Evolutionary conservation across 2,329 filamentous ascomycete species (phyloP).

Genomic region (Cytospora mali): DNA sequence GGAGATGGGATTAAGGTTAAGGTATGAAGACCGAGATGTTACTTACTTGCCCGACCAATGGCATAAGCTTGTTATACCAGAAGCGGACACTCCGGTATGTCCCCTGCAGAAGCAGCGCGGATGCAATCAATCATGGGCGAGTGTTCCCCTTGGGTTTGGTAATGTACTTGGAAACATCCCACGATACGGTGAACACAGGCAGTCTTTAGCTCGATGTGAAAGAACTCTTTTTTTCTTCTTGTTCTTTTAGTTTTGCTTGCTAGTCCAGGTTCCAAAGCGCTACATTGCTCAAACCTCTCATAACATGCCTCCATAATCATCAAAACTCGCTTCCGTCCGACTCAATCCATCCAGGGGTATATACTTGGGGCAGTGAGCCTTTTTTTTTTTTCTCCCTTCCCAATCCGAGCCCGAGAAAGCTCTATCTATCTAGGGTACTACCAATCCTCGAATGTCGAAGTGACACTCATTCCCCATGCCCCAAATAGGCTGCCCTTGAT

Average conservation of each 20-base stretch:
- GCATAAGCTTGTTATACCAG: not conserved
- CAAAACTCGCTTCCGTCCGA: not conserved
- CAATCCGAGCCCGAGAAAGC: not conserved
- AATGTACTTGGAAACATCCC: not conserved
- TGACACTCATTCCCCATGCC: not conserved
- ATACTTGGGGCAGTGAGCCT: constrained; percentile 2
- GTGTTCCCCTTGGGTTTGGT: not conserved
- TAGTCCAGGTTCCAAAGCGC: not conserved
- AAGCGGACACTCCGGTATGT: not conserved
- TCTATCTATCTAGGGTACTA: not conserved
- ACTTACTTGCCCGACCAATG: too few relatives aligned
- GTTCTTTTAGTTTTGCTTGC: not conserved
- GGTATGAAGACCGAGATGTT: not conserved
- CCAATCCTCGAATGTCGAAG: not conserved
- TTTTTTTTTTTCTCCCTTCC: too few relatives aligned
- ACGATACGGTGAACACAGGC: too few relatives aligned
- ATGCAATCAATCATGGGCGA: not conserved
- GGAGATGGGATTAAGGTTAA: not conserved
- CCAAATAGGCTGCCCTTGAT: not conserved
- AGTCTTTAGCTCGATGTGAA: too few relatives aligned
- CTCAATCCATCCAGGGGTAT: not conserved
- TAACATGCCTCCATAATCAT: not conserved
- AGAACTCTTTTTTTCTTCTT: too few relatives aligned
- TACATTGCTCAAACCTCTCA: not conserved
- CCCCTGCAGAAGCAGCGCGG: too few relatives aligned